Percentiles rank a stretch among this genome's conserved stretches.
These are phyloP conservation scores for Rhododendron ovatum DNA, from an alignment of 148 eudicot species.

Conservation along the genomic window DNA sequence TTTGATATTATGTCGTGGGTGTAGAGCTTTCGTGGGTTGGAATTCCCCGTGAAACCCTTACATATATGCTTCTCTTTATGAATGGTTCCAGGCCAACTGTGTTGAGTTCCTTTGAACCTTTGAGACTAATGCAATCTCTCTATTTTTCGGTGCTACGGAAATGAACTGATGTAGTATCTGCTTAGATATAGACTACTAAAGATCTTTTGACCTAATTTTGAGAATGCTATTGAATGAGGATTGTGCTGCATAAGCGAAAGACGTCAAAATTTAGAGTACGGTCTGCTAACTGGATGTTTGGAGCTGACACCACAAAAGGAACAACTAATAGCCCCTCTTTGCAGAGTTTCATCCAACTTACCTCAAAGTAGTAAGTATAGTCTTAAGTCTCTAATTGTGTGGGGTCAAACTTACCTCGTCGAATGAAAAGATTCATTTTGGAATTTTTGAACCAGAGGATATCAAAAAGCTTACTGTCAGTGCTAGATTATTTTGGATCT, in stretches of 20 bases:
- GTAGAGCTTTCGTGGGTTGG: background rate
- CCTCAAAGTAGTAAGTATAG: too few relatives aligned
- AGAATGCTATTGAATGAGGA: background rate
- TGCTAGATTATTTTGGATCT: background rate
- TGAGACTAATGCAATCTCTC: background rate
- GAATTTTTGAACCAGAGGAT: background rate
- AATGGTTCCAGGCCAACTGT: background rate
- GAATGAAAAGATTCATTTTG: background rate
- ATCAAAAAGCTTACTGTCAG: background rate
- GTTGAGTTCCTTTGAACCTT: background rate
- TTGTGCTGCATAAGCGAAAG: background rate
- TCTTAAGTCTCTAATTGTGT: background rate
- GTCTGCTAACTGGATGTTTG: constrained; percentile 2
- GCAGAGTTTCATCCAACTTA: background rate
- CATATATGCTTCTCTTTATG: background rate
- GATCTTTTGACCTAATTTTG: too few relatives aligned
- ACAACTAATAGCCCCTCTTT: background rate
- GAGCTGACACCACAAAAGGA: background rate
- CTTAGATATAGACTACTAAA: too few relatives aligned
- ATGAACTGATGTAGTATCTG: too few relatives aligned
- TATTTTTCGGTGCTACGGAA: background rate
- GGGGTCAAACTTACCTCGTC: background rate
- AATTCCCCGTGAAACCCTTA: background rate
- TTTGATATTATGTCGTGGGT: background rate
- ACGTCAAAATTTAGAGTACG: background rate